A percentile compares a stretch with the other conserved stretches of the same genome.
Evolutionary conservation across 2,329 filamentous ascomycete species (phyloP).

Genomic region (Hymenoscyphus infarciens): DNA sequence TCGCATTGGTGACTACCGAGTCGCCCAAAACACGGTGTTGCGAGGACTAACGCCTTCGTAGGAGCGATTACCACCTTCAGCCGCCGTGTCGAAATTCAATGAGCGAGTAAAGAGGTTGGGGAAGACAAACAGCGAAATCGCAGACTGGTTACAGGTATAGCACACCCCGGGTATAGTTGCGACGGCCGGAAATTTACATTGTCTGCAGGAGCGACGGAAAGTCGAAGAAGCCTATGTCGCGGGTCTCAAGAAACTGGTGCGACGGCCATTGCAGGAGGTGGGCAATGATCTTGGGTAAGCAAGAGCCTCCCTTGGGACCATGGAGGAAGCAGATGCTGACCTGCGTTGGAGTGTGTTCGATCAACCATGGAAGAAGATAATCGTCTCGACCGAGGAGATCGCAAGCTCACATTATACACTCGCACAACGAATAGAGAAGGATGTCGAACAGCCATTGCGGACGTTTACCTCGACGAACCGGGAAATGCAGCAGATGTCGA

Average conservation of each 20-base stretch:
- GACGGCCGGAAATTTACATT: conserved; percentile 25
- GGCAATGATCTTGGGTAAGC: conserved; percentile 82
- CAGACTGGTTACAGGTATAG: conserved; percentile 90
- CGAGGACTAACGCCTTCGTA: conserved; percentile 40
- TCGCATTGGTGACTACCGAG: conserved; percentile 20
- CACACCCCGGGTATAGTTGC: neutral
- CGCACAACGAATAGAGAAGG: conserved; percentile 76
- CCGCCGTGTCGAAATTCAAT: conserved; percentile 77
- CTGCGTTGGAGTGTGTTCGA: conserved; percentile 72
- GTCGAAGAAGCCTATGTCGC: conserved; percentile 88
- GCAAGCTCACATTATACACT: conserved; percentile 81
- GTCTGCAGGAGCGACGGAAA: conserved; percentile 76
- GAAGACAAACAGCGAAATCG: conserved; percentile 84
- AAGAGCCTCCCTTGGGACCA: conserved; percentile 38
- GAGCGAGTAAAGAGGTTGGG: conserved; percentile 85
- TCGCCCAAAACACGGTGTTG: neutral
- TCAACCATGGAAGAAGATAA: conserved; percentile 82
- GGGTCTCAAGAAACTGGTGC: conserved; percentile 75
- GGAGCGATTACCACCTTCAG: conserved; percentile 75
- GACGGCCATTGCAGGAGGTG: conserved; percentile 69
- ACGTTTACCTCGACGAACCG: conserved; percentile 66
- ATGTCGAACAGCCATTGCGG: conserved; percentile 81
- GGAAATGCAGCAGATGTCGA: conserved; percentile 77
- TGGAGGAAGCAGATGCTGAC: conserved; percentile 23
- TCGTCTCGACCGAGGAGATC: conserved; percentile 73